Conservation (phyloP, 2,329 filamentous ascomycete species). For the Diaporthe vexans region DNA sequence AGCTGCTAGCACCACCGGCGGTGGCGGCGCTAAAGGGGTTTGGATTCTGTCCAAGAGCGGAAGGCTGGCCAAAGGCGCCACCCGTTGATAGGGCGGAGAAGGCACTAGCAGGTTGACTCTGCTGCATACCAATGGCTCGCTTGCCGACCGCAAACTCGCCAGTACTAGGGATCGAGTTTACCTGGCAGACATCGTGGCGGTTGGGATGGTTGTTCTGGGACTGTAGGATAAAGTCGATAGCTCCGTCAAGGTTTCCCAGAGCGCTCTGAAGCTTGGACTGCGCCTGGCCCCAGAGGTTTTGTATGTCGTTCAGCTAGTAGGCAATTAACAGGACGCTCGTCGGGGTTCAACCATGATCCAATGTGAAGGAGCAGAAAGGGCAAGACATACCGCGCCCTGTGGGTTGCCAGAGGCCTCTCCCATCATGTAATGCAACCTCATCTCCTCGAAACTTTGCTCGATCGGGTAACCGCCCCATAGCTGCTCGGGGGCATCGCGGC, state of each 20-base stretch:
- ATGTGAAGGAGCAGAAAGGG: not conserved
- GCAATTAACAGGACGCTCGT: not conserved
- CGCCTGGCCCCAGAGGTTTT: slow-evolving; percentile 73
- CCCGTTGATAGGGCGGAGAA: slow-evolving; percentile 45
- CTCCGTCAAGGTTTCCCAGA: slow-evolving; percentile 77
- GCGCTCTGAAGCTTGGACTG: slow-evolving; percentile 81
- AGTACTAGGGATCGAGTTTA: slow-evolving; percentile 58
- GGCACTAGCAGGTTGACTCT: slow-evolving; percentile 44
- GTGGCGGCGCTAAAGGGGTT: slow-evolving; percentile 57
- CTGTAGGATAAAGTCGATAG: slow-evolving; percentile 77
- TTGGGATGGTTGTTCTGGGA: slow-evolving; percentile 82
- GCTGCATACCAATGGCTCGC: slow-evolving; percentile 44
- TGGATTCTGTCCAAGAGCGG: slow-evolving; percentile 50
- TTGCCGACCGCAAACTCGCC: slow-evolving; percentile 61
- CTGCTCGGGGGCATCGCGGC: slow-evolving; percentile 81
- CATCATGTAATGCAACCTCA: slow-evolving; percentile 79
- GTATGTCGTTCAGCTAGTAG: slow-evolving; percentile 71
- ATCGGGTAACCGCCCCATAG: slow-evolving; percentile 84
- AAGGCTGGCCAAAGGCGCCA: slow-evolving; percentile 57
- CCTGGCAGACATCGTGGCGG: slow-evolving; percentile 73
- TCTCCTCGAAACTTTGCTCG: slow-evolving; percentile 91
- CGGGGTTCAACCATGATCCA: slow-evolving; percentile 41
- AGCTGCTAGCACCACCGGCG: slow-evolving; percentile 3
- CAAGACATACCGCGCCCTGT: slow-evolving; percentile 62
- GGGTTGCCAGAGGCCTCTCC: slow-evolving; percentile 72